Evolutionary conservation across 2,329 filamentous ascomycete species (phyloP).

Genomic region (Venturiaceae sp.): DNA sequence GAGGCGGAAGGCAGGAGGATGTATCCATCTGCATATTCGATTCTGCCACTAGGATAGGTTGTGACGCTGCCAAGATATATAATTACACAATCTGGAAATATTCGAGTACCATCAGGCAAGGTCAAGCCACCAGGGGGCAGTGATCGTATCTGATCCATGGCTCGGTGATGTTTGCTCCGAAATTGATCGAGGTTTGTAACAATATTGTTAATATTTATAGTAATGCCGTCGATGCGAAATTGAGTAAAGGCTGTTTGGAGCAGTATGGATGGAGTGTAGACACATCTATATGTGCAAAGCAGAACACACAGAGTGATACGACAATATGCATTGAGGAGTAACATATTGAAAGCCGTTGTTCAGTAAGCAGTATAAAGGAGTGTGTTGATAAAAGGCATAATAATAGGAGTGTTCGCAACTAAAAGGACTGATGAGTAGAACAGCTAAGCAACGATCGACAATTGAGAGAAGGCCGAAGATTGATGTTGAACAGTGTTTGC

Average conservation of each 20-base stretch:
- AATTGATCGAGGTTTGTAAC: not conserved
- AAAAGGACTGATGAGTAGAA: not conserved
- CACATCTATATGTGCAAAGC: not conserved
- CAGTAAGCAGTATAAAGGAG: not conserved
- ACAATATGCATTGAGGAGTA: not conserved
- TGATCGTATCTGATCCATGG: not conserved
- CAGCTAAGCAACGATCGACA: not conserved
- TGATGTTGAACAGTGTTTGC: not conserved
- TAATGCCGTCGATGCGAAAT: not conserved
- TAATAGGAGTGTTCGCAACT: not conserved
- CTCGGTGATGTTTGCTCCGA: not conserved
- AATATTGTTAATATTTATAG: not conserved
- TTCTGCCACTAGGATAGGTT: not conserved
- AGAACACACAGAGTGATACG: not conserved
- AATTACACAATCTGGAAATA: not conserved
- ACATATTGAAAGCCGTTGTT: not conserved
- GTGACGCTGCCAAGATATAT: not conserved
- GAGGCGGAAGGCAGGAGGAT: not conserved
- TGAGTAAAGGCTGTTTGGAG: not conserved
- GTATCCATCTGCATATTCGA: too few relatives aligned
- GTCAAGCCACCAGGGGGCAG: not conserved
- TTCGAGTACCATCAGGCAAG: not conserved
- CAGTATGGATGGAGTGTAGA: not conserved
- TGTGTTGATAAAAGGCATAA: not conserved
- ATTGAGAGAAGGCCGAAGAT: not conserved